A percentile compares a stretch with the other conserved stretches of the same genome.
Evolutionary conservation across 495 filamentous ascomycete genomes (phyloP).

Genomic region (Lindgomyces ingoldianus): DNA sequence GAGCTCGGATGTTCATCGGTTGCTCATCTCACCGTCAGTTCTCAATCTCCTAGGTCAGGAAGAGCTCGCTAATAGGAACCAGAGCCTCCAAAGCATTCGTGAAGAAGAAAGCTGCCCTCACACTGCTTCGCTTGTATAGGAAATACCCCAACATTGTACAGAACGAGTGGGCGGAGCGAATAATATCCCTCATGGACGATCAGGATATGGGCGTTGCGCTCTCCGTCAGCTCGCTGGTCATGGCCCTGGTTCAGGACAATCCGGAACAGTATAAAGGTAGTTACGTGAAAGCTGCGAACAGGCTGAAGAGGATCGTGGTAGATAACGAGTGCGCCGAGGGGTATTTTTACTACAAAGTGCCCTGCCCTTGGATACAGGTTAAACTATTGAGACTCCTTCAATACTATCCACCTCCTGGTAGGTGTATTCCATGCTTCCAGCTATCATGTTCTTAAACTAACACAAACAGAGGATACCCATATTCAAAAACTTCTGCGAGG

Average conservation of each 20-base stretch:
- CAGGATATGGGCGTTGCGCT: constrained; percentile 90
- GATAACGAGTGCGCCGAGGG: constrained; percentile 84
- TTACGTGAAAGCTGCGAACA: constrained; percentile 87
- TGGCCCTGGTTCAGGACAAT: constrained; percentile 92
- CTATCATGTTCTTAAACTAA: not conserved
- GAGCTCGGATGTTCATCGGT: constrained; percentile 86
- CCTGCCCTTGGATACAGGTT: constrained; percentile 97
- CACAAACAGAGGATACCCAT: constrained; percentile 75
- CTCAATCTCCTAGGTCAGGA: not conserved
- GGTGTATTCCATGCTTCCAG: constrained; percentile 19
- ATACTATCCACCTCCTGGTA: constrained; percentile 95
- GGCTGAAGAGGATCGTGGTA: constrained; percentile 84
- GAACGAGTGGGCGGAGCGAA: constrained; percentile 94
- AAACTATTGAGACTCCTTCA: constrained; percentile 89
- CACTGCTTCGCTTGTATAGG: constrained; percentile 90
- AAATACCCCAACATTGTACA: constrained; percentile 92
- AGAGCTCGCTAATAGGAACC: not conserved
- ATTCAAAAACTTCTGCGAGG: constrained; percentile 90
- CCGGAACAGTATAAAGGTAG: constrained; percentile 90
- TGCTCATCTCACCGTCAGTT: constrained; percentile 92
- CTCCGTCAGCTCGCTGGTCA: constrained; percentile 94
- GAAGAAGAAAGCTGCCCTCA: constrained; percentile 98
- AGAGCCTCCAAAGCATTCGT: constrained; percentile 97
- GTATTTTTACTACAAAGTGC: constrained; percentile 98
- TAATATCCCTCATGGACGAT: constrained; percentile 98